Conservation (phyloP, 768 basidiomycete genomes). For the Mrakia gelida region DNA sequence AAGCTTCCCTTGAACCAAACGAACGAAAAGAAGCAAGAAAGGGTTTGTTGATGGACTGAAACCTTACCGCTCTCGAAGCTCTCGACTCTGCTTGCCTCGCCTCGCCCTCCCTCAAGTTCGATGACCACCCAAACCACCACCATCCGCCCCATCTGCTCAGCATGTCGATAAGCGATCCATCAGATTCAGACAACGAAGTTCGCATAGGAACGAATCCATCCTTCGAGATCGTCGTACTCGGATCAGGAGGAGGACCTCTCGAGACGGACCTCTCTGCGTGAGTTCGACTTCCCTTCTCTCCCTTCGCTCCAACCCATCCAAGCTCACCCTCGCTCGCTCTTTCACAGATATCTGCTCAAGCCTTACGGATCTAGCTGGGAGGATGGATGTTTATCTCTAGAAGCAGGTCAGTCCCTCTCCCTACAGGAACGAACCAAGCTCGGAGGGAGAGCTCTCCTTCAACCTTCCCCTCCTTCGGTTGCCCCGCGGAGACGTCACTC, state of each 20-base stretch:
- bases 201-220: not conserved
- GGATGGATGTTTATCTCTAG: conserved; percentile 75
- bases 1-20: no score
- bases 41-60: not conserved
- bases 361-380: conserved; percentile 62
- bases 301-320: conserved; percentile 32
- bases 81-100: no score
- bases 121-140: not conserved
- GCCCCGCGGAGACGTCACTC: no score
- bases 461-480: not conserved
- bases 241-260: conserved; percentile 80
- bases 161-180: not conserved
- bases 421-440: not conserved
- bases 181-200: not conserved
- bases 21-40: not conserved
- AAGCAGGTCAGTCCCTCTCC: conserved; percentile 65
- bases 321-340: not conserved
- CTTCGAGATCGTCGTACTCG: conserved; percentile 49
- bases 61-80: not conserved
- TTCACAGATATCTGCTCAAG: conserved; percentile 79
- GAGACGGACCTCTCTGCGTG: conserved; percentile 86
- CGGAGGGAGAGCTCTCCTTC: not conserved
- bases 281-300: conserved; percentile 41
- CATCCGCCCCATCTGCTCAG: not conserved
- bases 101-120: not conserved